These are phyloP conservation scores for Echria macrotheca DNA, from an alignment of 495 filamentous ascomycete genomes.

Conservation along the genomic window DNA sequence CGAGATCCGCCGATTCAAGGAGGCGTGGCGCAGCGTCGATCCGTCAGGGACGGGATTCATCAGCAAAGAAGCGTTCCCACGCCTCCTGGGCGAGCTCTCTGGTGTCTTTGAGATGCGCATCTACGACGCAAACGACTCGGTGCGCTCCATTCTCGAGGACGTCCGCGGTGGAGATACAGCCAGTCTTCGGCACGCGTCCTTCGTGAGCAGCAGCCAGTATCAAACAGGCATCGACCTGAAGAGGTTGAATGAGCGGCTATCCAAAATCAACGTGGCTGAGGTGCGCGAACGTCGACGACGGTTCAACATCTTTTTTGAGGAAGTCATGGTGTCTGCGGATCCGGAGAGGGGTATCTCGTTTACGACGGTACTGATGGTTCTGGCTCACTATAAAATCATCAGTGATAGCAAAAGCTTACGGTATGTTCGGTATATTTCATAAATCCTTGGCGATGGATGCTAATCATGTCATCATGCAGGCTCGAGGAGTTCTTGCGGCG, in stretches of 20 bases:
- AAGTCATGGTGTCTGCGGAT: constrained; percentile 90
- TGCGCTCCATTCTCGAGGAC: constrained; percentile 75
- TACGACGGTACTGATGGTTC: constrained; percentile 89
- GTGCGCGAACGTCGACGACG: constrained; percentile 67
- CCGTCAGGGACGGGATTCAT: constrained; percentile 88
- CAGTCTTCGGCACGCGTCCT: constrained; percentile 49
- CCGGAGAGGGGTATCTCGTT: constrained; percentile 84
- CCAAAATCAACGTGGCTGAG: constrained; percentile 65
- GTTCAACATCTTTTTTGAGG: constrained; percentile 92
- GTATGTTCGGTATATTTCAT: constrained; percentile 35
- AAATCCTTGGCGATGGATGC: constrained; percentile 8
- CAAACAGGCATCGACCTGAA: constrained; percentile 69
- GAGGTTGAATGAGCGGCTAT: constrained; percentile 67
- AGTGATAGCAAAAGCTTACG: constrained; percentile 92
- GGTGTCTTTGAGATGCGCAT: constrained; percentile 97
- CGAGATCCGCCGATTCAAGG: constrained; percentile 94
- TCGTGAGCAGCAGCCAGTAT: constrained; percentile 39
- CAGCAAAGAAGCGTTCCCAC: constrained; percentile 83
- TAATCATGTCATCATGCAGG: constrained; percentile 30
- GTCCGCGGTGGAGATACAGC: constrained; percentile 54
- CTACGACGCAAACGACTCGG: constrained; percentile 83
- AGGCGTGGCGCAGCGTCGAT: constrained; percentile 94
- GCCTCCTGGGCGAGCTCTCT: constrained; percentile 83
- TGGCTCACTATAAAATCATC: constrained; percentile 98
- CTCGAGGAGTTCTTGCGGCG: constrained; percentile 94